Base-by-base conservation (phyloP, 164 flowering plant species). In the Berberis vulgaris region DNA sequence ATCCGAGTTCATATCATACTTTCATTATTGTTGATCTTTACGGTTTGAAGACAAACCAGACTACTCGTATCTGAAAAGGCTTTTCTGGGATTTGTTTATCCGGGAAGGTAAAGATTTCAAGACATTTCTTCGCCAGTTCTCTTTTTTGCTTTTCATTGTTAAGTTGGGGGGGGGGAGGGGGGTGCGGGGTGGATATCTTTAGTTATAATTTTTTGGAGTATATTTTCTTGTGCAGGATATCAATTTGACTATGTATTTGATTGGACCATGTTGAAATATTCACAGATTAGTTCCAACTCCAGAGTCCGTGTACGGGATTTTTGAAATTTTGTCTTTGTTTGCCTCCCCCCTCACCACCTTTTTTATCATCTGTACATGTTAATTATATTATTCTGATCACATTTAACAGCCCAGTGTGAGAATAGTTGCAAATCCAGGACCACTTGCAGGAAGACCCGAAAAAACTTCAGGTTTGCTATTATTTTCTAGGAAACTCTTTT, bases 11-110 rank as follows among this genome's bases (percentile, higher is more conserved):
- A 68, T 72, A 67, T 80, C 82, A 10, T 82, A 82, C 66, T 82
- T 80, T 60, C 85, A 82, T 66, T 80, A 82, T 62, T 82, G 85
- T 59, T 83, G 85, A 40, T 78, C 85, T 9, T 63, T 82, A 67
- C 67, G 80, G 43, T 82, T 82, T 76, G 85, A 82, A 9, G 85
- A 82, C 75, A 79, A 76, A 60, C 85, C 85, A 42, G 83, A 82
- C 71, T 82, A 82, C 65, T 71, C 85, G 38, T 82, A 80, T 69
- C 61, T 82, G 61, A 82, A 80, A 67, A 82, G 78, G 72, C 85
- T 82, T 71, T 82, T 82, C 61, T 73, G 81, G 10, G 82, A 81
- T 66, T 66, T 79, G 38, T 79, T 81, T 67, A 79, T 81, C 47
- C 74, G 82, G 64, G 82, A 79, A 81, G 84, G 83, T 80, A 67